Percentiles rank a stretch among this genome's conserved stretches.
Conservation (phyloP, 495 filamentous ascomycete genomes). For the Neurospora sp. region DNA sequence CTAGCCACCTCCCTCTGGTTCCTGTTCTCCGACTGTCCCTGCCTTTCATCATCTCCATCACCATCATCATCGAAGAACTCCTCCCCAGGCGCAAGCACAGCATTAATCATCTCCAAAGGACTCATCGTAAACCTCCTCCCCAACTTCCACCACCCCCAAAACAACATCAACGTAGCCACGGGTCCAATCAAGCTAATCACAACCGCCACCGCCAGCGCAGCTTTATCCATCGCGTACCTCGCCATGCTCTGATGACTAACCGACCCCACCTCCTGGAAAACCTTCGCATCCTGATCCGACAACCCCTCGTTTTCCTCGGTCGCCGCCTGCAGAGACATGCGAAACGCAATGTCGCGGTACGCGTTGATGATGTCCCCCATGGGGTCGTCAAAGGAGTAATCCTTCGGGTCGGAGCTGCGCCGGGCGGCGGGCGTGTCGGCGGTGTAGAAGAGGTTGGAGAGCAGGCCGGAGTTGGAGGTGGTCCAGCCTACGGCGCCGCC, state of each 20-base stretch:
- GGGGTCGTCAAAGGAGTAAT: not conserved
- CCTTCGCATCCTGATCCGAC: not conserved
- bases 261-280: not conserved
- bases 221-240: not conserved
- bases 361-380: not conserved
- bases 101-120: not conserved
- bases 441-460: not conserved
- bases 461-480: not conserved
- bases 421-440: not conserved
- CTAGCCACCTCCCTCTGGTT: not conserved
- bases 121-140: not conserved
- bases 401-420: not conserved
- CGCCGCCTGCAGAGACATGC: not conserved
- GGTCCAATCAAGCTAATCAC: not conserved
- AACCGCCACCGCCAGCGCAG: not conserved
- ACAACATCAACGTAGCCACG: not conserved
- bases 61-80: not conserved
- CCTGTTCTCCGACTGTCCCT: not conserved
- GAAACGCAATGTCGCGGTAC: not conserved
- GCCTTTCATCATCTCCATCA: not conserved
- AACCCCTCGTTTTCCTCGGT: not conserved
- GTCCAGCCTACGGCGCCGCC: not conserved
- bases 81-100: not conserved
- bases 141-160: not conserved
- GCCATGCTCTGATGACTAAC: not conserved